phyloP scores from a whole-genome alignment of 2,329 filamentous ascomycete genomes.

The Apiospora aurea region DNA sequence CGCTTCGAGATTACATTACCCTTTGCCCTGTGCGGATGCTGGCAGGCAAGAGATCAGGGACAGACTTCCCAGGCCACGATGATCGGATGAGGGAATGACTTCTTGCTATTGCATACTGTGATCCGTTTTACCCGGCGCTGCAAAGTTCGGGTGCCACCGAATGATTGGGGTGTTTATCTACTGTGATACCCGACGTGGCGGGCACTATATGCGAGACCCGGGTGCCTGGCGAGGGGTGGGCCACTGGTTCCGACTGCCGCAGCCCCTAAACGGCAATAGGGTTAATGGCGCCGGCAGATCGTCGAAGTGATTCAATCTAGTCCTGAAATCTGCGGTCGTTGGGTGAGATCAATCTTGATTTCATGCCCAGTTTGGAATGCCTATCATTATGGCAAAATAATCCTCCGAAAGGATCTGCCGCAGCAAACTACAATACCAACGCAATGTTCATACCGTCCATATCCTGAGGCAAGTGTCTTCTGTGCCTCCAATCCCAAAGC shows the following conservation, averaged over 20 bases:
- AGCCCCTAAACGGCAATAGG: constrained; percentile 5
- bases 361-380: not conserved
- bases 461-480: not conserved
- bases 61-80: not conserved
- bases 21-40: not conserved
- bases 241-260: constrained; percentile 3
- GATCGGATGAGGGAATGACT: not conserved
- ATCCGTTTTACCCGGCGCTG: not conserved
- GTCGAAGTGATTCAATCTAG: not conserved
- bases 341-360: constrained; percentile 5
- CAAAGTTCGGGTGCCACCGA: not conserved
- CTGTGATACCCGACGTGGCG: not conserved
- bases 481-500: not conserved
- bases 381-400: not conserved
- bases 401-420: not conserved
- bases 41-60: not conserved
- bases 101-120: not conserved
- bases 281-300: constrained; percentile 3
- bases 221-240: constrained; percentile 7
- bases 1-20: not conserved
- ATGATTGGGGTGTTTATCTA: not conserved
- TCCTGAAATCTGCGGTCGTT: not conserved
- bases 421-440: not conserved
- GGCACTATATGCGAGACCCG: constrained; percentile 20
- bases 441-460: not conserved